phyloP scores from a whole-genome alignment of 2,329 filamentous ascomycete genomes.

The Alternaria arborescens region DNA sequence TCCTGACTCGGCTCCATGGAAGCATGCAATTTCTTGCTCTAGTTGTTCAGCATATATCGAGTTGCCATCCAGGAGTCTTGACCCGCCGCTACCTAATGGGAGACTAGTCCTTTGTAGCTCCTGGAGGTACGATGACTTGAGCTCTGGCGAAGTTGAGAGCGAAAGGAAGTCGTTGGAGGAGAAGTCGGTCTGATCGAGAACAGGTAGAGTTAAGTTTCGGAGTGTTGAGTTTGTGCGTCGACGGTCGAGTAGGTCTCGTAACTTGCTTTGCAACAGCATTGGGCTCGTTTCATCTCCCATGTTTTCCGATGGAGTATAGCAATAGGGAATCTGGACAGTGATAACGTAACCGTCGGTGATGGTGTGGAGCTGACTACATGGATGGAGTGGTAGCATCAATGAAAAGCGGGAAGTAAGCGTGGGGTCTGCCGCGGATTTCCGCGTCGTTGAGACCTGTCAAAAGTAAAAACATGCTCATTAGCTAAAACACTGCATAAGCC shows the following conservation, averaged over 20 bases:
- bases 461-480: constrained; percentile 6
- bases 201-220: constrained; percentile 39
- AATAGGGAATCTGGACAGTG: background rate
- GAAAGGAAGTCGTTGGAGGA: constrained; percentile 74
- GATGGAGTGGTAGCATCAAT: background rate
- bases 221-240: constrained; percentile 50
- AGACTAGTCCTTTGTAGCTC: constrained; percentile 53
- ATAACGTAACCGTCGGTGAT: constrained; percentile 3
- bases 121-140: constrained; percentile 60
- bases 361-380: background rate
- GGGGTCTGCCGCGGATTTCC: constrained; percentile 13
- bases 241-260: constrained; percentile 47
- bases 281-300: constrained; percentile 13
- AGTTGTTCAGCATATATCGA: constrained; percentile 66
- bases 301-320: background rate
- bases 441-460: background rate
- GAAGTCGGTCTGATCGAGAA: constrained; percentile 62
- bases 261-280: constrained; percentile 31
- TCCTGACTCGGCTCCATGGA: constrained; percentile 66
- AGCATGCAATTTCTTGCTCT: constrained; percentile 66
- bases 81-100: constrained; percentile 66
- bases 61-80: constrained; percentile 72
- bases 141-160: constrained; percentile 57
- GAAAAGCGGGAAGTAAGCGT: constrained; percentile 4
- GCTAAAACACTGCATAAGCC: constrained; percentile 10